Percentiles rank a stretch among this genome's conserved stretches.
Conservation (phyloP, 2,329 filamentous ascomycete genomes). For the Aspergillus uvarum region DNA sequence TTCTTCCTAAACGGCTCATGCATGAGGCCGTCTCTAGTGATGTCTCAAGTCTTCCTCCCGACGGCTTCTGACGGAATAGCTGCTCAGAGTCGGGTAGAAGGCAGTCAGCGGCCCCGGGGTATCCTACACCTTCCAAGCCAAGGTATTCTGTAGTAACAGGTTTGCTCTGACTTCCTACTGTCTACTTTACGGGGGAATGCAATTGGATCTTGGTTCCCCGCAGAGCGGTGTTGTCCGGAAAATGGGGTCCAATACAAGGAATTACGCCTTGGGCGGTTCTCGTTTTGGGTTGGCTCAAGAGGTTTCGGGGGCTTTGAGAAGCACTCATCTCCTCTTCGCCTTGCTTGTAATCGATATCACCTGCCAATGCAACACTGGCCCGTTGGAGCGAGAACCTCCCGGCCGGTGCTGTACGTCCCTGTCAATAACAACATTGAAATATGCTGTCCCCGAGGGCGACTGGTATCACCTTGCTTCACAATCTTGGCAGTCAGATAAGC, state of each 20-base stretch:
- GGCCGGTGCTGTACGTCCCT: neutral
- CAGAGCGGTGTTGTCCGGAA: neutral
- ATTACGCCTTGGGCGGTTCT: neutral
- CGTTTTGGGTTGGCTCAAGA: neutral
- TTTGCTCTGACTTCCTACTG: neutral
- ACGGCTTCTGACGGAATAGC: neutral
- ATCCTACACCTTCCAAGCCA: neutral
- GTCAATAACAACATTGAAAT: neutral
- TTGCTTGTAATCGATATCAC: neutral
- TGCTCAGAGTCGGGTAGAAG: slow-evolving; percentile 9
- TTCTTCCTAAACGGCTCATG: neutral
- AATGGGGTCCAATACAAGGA: neutral
- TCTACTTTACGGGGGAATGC: neutral
- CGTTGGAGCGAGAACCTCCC: neutral
- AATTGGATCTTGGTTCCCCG: neutral
- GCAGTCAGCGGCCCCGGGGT: neutral
- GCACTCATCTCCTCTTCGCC: neutral
- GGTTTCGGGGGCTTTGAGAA: neutral
- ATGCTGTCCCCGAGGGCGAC: neutral
- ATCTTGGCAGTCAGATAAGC: neutral
- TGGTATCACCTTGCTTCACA: neutral
- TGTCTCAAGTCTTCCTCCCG: slow-evolving; percentile 6
- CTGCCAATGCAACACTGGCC: neutral
- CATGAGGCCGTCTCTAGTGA: slow-evolving; percentile 1
- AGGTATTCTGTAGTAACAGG: neutral